phyloP scores from a whole-genome alignment of 805 yeast species.

The Nematodospora valgi region DNA sequence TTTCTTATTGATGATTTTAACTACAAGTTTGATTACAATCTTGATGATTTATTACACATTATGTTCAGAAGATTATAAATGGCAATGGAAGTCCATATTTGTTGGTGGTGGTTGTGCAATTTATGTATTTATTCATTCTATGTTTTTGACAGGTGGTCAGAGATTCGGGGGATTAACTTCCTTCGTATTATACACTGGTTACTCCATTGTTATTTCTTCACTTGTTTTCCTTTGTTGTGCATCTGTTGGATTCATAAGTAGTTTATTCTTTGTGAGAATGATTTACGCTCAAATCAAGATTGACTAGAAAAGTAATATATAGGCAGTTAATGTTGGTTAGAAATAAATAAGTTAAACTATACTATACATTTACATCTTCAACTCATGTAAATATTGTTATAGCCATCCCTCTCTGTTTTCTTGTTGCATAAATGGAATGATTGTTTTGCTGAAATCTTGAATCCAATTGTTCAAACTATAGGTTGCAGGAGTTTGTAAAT shows the following conservation, averaged over 20 bases:
- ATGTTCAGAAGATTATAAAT: constrained; percentile 87
- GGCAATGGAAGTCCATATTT: constrained; percentile 95
- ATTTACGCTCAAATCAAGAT: constrained; percentile 86
- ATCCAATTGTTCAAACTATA: constrained; percentile 16
- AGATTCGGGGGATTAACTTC: constrained; percentile 70
- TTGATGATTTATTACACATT: constrained; percentile 79
- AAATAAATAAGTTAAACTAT: no score
- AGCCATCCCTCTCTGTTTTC: constrained; percentile 39
- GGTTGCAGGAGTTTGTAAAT: constrained; percentile 4
- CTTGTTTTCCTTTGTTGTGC: constrained; percentile 83
- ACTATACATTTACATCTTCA: no score
- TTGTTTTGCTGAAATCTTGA: constrained; percentile 14
- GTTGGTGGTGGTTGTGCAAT: constrained; percentile 87
- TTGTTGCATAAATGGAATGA: constrained; percentile 25
- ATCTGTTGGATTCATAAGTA: constrained; percentile 76
- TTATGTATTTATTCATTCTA: constrained; percentile 81
- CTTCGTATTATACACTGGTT: constrained; percentile 76
- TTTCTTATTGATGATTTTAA: constrained; percentile 73
- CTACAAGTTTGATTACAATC: constrained; percentile 77
- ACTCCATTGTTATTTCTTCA: constrained; percentile 67
- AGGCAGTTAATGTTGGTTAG: no score
- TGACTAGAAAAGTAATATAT: constrained; percentile 49
- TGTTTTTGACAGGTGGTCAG: constrained; percentile 65
- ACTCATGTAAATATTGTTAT: constrained; percentile 3
- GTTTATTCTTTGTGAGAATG: constrained; percentile 68